Evolutionary conservation across 2,329 filamentous ascomycete genomes (phyloP).

Genomic region (Fonsecaea erecta): DNA sequence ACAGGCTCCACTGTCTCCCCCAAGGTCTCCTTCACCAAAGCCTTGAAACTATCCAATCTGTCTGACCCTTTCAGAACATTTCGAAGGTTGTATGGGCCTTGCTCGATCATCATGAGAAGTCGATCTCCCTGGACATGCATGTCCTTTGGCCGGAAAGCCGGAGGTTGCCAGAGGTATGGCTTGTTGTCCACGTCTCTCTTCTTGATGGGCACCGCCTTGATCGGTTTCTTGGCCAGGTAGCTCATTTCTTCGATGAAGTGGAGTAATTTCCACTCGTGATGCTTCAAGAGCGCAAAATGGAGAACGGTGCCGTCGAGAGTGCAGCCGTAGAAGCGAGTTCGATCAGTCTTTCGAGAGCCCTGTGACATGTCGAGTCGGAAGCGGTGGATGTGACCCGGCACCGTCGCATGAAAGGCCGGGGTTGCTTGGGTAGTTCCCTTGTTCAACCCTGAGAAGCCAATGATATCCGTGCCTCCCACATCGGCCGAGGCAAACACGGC

Average conservation of each 20-base stretch:
- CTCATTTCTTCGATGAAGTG: conserved; percentile 74
- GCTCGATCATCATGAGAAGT: conserved; percentile 34
- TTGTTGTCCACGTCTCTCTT: conserved; percentile 18
- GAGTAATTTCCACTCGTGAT: conserved; percentile 69
- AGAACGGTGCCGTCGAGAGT: conserved; percentile 71
- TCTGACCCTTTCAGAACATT: conserved; percentile 24
- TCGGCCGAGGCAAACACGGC: conserved; percentile 28
- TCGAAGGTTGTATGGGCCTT: conserved; percentile 34
- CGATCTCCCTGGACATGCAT: conserved; percentile 35
- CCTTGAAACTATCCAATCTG: conserved; percentile 19
- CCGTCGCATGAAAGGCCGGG: conserved; percentile 31
- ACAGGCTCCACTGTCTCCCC: conserved; percentile 25
- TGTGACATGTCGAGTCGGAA: conserved; percentile 16
- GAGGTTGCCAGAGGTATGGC: conserved; percentile 11
- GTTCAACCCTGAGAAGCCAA: conserved; percentile 27
- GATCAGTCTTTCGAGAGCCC: not conserved
- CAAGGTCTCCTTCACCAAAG: conserved; percentile 23
- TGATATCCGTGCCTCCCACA: conserved; percentile 24
- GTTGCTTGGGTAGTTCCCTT: conserved; percentile 19
- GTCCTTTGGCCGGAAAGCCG: conserved; percentile 19
- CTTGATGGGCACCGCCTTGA: conserved; percentile 24
- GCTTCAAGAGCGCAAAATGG: conserved; percentile 69
- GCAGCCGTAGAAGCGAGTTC: conserved; percentile 61
- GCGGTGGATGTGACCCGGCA: conserved; percentile 33
- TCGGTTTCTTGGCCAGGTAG: conserved; percentile 45